Evolutionary conservation across 1,284 basidiomycete species (phyloP), one percentile per base, ranked within the genome.

Genomic region (Irpex sp.): DNA sequence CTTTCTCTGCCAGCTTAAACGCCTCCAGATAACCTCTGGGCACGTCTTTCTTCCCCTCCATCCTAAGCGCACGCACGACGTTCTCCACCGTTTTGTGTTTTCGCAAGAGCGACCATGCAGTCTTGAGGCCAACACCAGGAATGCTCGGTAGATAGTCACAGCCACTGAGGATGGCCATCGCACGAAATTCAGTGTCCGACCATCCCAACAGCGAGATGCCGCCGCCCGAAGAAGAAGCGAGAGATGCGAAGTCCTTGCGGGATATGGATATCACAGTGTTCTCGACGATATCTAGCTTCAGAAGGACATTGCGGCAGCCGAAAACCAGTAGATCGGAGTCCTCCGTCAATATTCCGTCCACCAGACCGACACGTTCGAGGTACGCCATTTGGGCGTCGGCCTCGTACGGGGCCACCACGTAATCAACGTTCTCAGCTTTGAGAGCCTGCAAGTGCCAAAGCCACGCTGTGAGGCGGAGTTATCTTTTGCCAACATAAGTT

Each of bases 281-380:
- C 55, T 89, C 84, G 59, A 85, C 82, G 1, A 80, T 71, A 74
- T 97, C 94, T 34, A 97, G 82, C 76, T 97, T 97, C 82, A 94
- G 94, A 17, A 93, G 81, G 9, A 95, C 92, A 61, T 84, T 91
- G 68, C 85, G 84, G 78, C 96, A 97, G 11, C 97, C 97, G 73
- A 98, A 99, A 48, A 99, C 96, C 66, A 99, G 89, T 59, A 99
- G 82, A 77, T 99, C 97, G 4, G 97, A 98, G 78, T 99, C 97
- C 77, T 99, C 97, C 0, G 97, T 98, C 70, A 99, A 86, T 73
- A 99, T 91, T 2, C 89, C 97, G 74, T 97, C 91, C 59, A 97
- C 94, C 58, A 93, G 73, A 11, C 94, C 93, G 52, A 82, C 77
- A 55, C 86, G 86, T 73, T 99, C 97, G 57, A 99, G 83, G 76